Conservation (phyloP, 1,284 basidiomycete genomes). For the Trametes hirsuta region DNA sequence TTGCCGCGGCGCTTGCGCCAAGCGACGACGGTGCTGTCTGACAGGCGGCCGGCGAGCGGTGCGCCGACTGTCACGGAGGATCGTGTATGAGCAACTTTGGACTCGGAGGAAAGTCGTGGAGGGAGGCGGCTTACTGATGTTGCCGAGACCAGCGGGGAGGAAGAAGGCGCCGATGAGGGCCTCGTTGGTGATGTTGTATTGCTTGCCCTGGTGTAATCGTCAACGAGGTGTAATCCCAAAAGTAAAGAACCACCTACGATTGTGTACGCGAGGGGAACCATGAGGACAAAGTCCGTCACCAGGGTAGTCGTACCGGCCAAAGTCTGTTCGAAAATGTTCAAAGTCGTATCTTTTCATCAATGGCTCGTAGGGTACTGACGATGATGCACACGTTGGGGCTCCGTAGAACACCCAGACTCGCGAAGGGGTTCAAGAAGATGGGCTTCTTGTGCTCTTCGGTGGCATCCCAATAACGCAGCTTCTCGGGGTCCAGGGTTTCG, state of each 20-base stretch:
- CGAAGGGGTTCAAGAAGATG: constrained; percentile 65
- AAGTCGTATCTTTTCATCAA: not conserved
- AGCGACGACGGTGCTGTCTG: constrained; percentile 50
- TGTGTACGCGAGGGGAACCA: constrained; percentile 44
- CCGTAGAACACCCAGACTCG: constrained; percentile 52
- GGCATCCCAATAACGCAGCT: constrained; percentile 39
- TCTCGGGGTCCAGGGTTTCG: constrained; percentile 55
- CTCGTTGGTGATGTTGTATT: constrained; percentile 62
- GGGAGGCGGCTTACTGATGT: constrained; percentile 47
- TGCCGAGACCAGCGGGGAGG: constrained; percentile 62
- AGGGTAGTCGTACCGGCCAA: constrained; percentile 43
- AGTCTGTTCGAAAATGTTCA: constrained; percentile 35
- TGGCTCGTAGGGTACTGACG: constrained; percentile 40
- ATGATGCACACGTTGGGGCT: constrained; percentile 61
- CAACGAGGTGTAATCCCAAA: not conserved
- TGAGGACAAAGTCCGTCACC: constrained; percentile 48
- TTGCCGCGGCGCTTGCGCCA: constrained; percentile 54
- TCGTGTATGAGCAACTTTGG: not conserved
- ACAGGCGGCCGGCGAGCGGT: constrained; percentile 52
- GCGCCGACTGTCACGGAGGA: constrained; percentile 47
- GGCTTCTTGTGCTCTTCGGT: constrained; percentile 32
- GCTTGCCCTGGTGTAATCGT: constrained; percentile 44
- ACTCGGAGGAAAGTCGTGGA: not conserved
- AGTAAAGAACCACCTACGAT: constrained; percentile 33
- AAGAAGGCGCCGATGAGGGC: constrained; percentile 64